Conservation (phyloP, 768 basidiomycete genomes). For the Mycena maculata region DNA sequence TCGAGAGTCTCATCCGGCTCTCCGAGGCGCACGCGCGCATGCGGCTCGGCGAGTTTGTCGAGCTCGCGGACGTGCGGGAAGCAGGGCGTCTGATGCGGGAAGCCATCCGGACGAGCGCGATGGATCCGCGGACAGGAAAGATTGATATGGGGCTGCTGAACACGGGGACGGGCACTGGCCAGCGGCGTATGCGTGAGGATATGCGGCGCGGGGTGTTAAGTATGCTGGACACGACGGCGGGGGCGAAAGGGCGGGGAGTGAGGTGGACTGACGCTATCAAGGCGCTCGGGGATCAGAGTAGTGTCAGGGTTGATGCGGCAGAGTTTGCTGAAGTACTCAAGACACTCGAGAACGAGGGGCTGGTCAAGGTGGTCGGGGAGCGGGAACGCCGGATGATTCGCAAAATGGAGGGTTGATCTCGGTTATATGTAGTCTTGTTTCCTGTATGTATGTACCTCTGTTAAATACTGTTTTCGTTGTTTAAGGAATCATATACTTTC, state of each 20-base stretch:
- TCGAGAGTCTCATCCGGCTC: constrained; percentile 96
- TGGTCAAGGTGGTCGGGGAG: constrained; percentile 88
- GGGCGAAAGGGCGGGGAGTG: constrained; percentile 68
- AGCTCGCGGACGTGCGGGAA: constrained; percentile 88
- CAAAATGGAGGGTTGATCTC: constrained; percentile 60
- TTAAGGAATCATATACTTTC: too few species aligned
- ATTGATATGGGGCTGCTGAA: constrained; percentile 97
- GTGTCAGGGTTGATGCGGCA: constrained; percentile 77
- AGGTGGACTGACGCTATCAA: constrained; percentile 88
- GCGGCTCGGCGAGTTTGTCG: constrained; percentile 91
- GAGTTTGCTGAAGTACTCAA: constrained; percentile 89
- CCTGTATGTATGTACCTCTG: constrained; percentile 17
- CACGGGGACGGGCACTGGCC: constrained; percentile 90
- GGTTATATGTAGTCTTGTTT: constrained; percentile 4
- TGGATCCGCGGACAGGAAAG: constrained; percentile 96
- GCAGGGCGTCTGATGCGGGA: constrained; percentile 96
- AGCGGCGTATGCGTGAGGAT: constrained; percentile 89
- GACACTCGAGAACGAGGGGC: constrained; percentile 85
- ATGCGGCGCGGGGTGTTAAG: constrained; percentile 84
- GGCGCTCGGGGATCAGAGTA: constrained; percentile 85
- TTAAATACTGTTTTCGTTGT: background rate
- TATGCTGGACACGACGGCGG: constrained; percentile 66
- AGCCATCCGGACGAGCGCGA: constrained; percentile 93
- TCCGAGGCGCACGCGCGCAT: constrained; percentile 97
- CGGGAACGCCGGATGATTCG: constrained; percentile 86